Base-by-base conservation (phyloP, 1,284 basidiomycete species). In the Ustilago nuda region DNA sequence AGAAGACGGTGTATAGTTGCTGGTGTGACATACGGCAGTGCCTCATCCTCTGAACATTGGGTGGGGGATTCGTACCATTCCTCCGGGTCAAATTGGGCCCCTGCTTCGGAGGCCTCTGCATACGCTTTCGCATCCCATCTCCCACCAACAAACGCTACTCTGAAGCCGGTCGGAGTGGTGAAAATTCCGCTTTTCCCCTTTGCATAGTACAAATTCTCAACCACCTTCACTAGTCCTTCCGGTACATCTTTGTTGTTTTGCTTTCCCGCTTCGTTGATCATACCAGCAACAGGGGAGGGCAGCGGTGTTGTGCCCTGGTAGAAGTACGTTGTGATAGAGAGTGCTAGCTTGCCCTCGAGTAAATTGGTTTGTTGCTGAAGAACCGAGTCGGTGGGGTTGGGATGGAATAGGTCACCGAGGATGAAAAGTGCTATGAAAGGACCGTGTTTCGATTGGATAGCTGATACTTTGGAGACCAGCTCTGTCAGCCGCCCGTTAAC, bases 401-500 rank as follows among this genome's bases (percentile, higher is more conserved):
- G 53, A n/a, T 53, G 91, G 87, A 99, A 99, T 85, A 98, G 92
- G 87, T 99, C 95, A 6, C 96, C 95, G 3, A 91, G 88, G 77
- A 94, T 92, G 51, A 99, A 89, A 19, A 93, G 91, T 41, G 94
- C 90, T 80, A 94, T 92, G 84, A 99, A 99, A 80, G 94, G 94
- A 62, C 95, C 95, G 87, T 98, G 93, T 86, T 98, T 98, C 65
- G 90, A 88, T 87, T 99, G 91, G 81, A 98, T 95, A 23, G 91
- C 88, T 59, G 90, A 91, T 75, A 97, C 89, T 88, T 97, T 98
- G 61, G 90, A 85, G 78, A 94, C 91, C 17, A 97, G 88, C 15
- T 91, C 89, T 46, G 87, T 86, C 78, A 98, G 90, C 0, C 90
- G 90, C 13, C 94, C 94, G n/a, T 89, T 87, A 13, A 93, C 91